Conservation (phyloP, 441 rosid genomes). For the Croton setiger region DNA sequence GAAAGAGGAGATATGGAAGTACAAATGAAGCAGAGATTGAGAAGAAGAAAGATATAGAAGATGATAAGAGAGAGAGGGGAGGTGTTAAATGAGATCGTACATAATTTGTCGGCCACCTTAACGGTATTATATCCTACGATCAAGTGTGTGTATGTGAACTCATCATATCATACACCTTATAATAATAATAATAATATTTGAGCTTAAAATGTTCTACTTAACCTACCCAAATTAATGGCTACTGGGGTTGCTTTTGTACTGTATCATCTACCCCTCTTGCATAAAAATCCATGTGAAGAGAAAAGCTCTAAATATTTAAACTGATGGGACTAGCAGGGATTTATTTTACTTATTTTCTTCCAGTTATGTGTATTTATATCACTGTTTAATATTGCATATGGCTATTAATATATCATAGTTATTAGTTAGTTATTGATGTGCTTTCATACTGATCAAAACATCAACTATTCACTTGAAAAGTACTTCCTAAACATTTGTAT, state of each 20-base stretch:
- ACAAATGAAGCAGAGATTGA: constrained; percentile 6
- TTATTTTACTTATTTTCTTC: not conserved
- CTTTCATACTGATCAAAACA: no score
- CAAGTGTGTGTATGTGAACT: no score
- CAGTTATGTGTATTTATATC: no score
- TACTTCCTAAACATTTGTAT: no score
- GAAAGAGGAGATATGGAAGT: constrained; percentile 12
- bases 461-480: no score
- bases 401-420: no score
- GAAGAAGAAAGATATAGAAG: not conserved
- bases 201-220: no score
- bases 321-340: not conserved
- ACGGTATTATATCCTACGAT: not conserved
- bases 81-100: not conserved
- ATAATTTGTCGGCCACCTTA: constrained; percentile 34
- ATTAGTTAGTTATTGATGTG: no score
- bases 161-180: no score
- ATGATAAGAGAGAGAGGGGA: not conserved
- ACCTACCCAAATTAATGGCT: constrained; percentile 9
- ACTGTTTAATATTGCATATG: no score
- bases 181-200: no score
- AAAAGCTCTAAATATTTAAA: not conserved
- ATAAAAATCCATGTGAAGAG: not conserved
- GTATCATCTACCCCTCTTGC: not conserved
- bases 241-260: not conserved